phyloP scores from a whole-genome alignment of 176 grass and related monocot species.

The Eragrostis curvula region DNA sequence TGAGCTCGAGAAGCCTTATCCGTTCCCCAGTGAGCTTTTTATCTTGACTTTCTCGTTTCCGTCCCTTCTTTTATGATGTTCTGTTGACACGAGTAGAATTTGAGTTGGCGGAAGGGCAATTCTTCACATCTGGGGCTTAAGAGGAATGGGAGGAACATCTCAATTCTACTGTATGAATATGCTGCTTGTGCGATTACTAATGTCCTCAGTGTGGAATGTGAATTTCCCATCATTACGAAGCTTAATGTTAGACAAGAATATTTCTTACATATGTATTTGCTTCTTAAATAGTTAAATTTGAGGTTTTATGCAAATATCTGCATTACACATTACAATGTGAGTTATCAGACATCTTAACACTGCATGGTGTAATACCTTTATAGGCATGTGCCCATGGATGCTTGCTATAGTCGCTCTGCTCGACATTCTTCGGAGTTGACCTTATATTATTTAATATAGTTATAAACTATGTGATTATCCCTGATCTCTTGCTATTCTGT shows the following conservation, averaged over 20 bases:
- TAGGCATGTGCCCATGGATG: background rate
- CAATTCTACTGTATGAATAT: background rate
- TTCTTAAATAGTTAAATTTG: background rate
- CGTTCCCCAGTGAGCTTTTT: constrained; percentile 25
- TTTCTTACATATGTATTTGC: background rate
- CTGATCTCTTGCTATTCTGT: background rate
- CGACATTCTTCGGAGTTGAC: background rate
- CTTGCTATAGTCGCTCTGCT: background rate
- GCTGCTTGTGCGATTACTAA: background rate
- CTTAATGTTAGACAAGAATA: background rate
- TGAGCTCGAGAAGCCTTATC: constrained; percentile 48
- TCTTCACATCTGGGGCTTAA: background rate
- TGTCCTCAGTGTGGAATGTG: background rate
- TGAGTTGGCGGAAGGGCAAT: background rate
- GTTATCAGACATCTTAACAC: background rate
- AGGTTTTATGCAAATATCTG: background rate
- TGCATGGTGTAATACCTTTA: background rate
- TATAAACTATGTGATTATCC: background rate
- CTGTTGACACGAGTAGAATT: background rate
- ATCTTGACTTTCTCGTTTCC: background rate
- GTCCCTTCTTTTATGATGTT: background rate
- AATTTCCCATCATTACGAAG: background rate
- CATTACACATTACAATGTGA: background rate
- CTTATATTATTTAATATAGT: background rate
- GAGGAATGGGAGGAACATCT: background rate